Percentiles rank a stretch among this genome's conserved stretches.
These are phyloP conservation scores for Macrophomina tecta DNA, from an alignment of 2,329 filamentous ascomycete genomes.

Conservation along the genomic window DNA sequence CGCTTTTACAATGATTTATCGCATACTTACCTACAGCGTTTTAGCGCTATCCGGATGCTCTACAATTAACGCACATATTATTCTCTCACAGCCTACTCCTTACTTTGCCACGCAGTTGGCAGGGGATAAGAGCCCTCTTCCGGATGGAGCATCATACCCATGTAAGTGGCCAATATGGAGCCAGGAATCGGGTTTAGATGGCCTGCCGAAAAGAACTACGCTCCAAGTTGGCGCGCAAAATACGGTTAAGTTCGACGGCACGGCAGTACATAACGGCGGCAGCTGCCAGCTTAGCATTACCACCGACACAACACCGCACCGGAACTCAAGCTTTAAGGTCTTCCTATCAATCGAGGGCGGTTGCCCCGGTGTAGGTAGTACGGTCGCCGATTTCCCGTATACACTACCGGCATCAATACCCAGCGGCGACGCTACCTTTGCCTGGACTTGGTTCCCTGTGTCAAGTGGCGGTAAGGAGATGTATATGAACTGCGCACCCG, in stretches of 20 bases:
- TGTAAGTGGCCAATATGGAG: not conserved
- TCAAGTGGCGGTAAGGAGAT: conserved; percentile 75
- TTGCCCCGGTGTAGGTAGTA: conserved; percentile 69
- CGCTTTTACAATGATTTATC: not conserved
- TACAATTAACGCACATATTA: not conserved
- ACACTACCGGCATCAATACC: conserved; percentile 74
- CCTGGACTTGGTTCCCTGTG: conserved; percentile 93
- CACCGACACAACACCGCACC: conserved; percentile 60
- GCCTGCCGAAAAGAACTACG: not conserved
- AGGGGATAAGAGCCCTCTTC: not conserved
- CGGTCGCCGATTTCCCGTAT: conserved; percentile 71
- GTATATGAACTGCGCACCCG: conserved; percentile 56
- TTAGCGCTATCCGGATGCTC: not conserved
- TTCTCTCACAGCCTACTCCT: not conserved
- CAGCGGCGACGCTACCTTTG: conserved; percentile 78
- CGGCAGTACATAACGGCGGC: conserved; percentile 84
- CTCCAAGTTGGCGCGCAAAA: not conserved
- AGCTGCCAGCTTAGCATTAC: conserved; percentile 88
- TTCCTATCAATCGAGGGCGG: conserved; percentile 88
- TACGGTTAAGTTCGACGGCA: conserved; percentile 53
- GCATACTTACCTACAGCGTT: not conserved
- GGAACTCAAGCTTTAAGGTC: conserved; percentile 76
- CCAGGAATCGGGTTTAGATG: not conserved
- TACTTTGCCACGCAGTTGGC: not conserved
- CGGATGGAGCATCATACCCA: not conserved